Conservation (phyloP, 352 stramenopile genomes). For the Globisporangium cylindrosporum region DNA sequence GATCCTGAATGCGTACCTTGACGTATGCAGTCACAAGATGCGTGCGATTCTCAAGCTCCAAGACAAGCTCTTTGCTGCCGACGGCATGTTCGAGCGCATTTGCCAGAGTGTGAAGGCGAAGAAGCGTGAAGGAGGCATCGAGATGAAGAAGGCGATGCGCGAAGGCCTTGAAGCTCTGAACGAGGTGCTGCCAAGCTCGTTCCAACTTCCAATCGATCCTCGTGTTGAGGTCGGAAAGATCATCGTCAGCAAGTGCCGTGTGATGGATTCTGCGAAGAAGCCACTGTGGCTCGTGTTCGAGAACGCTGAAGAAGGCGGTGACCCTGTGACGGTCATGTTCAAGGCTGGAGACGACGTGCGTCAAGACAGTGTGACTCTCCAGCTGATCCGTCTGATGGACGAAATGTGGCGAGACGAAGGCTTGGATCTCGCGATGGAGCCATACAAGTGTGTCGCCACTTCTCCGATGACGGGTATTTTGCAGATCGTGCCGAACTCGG, state of each 20-base stretch:
- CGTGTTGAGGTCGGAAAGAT: slow-evolving; percentile 84
- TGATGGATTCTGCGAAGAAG: slow-evolving; percentile 91
- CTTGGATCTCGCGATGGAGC: slow-evolving; percentile 89
- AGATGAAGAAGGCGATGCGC: slow-evolving; percentile 82
- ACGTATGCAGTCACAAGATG: slow-evolving; percentile 90
- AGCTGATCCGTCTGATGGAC: slow-evolving; percentile 92
- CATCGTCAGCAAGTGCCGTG: slow-evolving; percentile 84
- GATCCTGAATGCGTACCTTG: slow-evolving; percentile 79
- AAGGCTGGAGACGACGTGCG: slow-evolving; percentile 94
- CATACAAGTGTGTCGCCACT: slow-evolving; percentile 91
- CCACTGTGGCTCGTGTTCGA: slow-evolving; percentile 88
- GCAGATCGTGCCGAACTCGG: slow-evolving; percentile 90
- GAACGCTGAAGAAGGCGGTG: slow-evolving; percentile 78
- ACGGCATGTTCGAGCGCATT: slow-evolving; percentile 79
- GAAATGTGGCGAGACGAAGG: slow-evolving; percentile 91
- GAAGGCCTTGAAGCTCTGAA: slow-evolving; percentile 82
- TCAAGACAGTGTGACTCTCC: slow-evolving; percentile 93
- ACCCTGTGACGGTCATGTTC: slow-evolving; percentile 89
- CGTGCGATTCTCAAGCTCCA: slow-evolving; percentile 90
- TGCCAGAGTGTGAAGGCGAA: slow-evolving; percentile 84
- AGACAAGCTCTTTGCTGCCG: slow-evolving; percentile 78
- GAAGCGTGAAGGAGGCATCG: slow-evolving; percentile 69
- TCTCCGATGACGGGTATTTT: slow-evolving; percentile 90
- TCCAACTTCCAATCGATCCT: slow-evolving; percentile 85
- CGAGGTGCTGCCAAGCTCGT: slow-evolving; percentile 78